phyloP scores from a whole-genome alignment of 441 rosid species.

The Populus hybrid region DNA sequence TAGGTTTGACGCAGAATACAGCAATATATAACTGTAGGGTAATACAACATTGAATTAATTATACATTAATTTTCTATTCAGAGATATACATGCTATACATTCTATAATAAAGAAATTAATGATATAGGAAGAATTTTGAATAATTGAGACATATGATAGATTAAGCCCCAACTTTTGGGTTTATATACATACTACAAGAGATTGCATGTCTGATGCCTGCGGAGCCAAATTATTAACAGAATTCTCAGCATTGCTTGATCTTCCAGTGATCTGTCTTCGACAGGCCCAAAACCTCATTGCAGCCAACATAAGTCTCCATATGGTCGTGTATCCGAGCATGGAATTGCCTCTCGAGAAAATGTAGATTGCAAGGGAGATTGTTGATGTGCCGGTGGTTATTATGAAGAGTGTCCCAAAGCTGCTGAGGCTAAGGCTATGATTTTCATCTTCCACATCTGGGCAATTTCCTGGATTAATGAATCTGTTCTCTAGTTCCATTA shows the following conservation, averaged over 20 bases:
- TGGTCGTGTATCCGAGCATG: too few species aligned
- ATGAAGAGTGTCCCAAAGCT: slow-evolving; percentile 11
- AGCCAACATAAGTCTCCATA: background rate
- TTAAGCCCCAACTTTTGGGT: too few species aligned
- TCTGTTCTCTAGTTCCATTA: background rate
- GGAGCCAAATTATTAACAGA: background rate
- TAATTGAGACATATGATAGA: too few species aligned
- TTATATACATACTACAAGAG: too few species aligned
- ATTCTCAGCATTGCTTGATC: background rate
- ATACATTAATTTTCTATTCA: too few species aligned
- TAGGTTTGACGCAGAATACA: too few species aligned
- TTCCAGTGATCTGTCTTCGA: background rate
- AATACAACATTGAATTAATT: too few species aligned
- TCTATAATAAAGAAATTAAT: too few species aligned
- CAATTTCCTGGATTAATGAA: background rate
- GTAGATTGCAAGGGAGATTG: slow-evolving; percentile 3
- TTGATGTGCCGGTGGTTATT: slow-evolving; percentile 16
- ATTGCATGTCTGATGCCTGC: too few species aligned
- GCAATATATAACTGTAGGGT: too few species aligned
- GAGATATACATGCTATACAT: too few species aligned
- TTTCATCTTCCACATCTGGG: background rate
- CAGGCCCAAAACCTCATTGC: background rate
- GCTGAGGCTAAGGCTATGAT: background rate
- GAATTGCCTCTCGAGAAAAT: background rate
- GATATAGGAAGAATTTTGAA: too few species aligned